Evolutionary conservation across 1,139 yeast genomes (phyloP).

Genomic region (Pneumocystis carinii): DNA sequence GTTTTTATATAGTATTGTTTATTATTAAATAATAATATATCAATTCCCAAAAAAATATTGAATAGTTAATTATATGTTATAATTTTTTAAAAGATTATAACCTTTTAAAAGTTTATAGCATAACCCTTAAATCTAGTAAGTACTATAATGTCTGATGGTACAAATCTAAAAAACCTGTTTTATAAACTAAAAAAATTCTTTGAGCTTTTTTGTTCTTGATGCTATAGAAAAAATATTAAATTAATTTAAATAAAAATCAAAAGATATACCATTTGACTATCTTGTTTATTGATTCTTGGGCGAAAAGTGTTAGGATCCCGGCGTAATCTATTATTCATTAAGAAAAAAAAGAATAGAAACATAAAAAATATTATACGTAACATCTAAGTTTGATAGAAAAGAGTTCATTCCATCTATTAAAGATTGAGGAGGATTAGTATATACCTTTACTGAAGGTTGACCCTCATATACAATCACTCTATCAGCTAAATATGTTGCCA

Average conservation of each 20-base stretch:
- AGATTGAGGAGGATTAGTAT: conserved; percentile 79
- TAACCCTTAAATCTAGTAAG: not conserved
- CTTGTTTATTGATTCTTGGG: conserved; percentile 95
- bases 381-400: conserved; percentile 91
- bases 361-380: conserved; percentile 32
- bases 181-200: conserved; percentile 97
- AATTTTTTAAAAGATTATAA: not conserved
- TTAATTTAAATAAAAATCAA: not conserved
- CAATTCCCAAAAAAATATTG: not conserved
- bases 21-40: too few species aligned
- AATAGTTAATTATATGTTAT: not conserved
- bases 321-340: conserved; percentile 39
- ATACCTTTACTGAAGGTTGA: conserved; percentile 66
- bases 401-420: conserved; percentile 92
- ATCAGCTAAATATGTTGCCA: conserved; percentile 98
- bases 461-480: conserved; percentile 98
- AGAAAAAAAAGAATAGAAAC: not conserved
- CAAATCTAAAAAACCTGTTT: not conserved
- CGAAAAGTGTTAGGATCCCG: conserved; percentile 96
- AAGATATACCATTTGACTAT: conserved; percentile 71
- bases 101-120: conserved; percentile 8
- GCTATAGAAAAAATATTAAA: not conserved
- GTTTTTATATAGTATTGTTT: too few species aligned
- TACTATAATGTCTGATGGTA: conserved; percentile 11
- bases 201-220: conserved; percentile 77